A percentile compares a stretch with the other conserved stretches of the same genome.
Evolutionary conservation across 352 stramenopile genomes (phyloP).

Genomic region (Pythium aristosporum): DNA sequence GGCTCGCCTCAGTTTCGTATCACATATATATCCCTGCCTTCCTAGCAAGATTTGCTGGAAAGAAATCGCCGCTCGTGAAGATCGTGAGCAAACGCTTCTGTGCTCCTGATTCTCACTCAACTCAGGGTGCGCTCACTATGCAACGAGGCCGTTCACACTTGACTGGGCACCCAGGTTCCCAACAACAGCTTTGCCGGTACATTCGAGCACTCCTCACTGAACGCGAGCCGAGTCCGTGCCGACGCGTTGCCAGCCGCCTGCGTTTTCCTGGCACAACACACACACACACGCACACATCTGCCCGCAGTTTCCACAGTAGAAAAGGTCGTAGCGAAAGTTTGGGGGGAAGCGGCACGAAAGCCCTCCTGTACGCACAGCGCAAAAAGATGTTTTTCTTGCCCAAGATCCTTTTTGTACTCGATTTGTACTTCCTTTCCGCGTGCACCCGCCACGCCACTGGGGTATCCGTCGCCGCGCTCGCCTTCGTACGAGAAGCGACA

Average conservation of each 20-base stretch:
- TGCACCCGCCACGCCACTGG: conserved; percentile 7
- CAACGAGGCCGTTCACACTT: too few species aligned
- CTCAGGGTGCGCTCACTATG: too few species aligned
- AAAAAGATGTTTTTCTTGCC: conserved; percentile 26
- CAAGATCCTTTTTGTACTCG: conserved; percentile 32
- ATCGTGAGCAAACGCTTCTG: background rate
- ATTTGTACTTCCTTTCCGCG: conserved; percentile 32
- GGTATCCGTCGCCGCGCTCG: conserved; percentile 4
- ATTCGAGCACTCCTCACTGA: too few species aligned
- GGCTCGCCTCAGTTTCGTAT: background rate
- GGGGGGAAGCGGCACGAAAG: background rate
- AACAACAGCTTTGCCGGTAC: too few species aligned
- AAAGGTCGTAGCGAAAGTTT: background rate
- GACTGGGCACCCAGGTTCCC: too few species aligned
- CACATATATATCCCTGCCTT: background rate
- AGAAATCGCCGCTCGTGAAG: too few species aligned
- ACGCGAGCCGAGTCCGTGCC: too few species aligned
- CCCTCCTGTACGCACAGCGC: conserved; percentile 24
- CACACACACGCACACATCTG: too few species aligned
- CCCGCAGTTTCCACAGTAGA: background rate
- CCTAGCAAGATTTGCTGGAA: background rate
- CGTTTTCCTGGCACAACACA: too few species aligned
- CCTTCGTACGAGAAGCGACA: background rate
- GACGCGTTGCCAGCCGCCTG: too few species aligned
- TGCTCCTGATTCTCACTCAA: too few species aligned